These are phyloP conservation scores for Scheffersomyces titani DNA, from an alignment of 1,139 yeast genomes.

Conservation along the genomic window DNA sequence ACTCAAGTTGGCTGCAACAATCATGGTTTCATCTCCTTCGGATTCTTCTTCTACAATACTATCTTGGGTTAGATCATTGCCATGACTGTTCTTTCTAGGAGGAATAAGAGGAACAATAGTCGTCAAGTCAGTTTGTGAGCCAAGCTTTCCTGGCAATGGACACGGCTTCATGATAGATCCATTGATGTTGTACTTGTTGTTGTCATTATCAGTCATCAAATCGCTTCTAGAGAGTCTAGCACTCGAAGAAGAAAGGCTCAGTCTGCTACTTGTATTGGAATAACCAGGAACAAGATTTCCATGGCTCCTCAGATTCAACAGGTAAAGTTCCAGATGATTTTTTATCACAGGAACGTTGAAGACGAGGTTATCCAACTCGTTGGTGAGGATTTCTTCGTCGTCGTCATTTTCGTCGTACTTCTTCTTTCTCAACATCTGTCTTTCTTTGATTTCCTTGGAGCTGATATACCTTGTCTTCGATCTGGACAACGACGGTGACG, in stretches of 20 bases:
- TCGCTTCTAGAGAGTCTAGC: conserved; percentile 26
- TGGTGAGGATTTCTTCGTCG: conserved; percentile 42
- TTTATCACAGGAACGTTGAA: conserved; percentile 49
- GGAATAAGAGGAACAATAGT: conserved; percentile 1
- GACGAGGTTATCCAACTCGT: conserved; percentile 38
- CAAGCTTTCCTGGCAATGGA: conserved; percentile 39
- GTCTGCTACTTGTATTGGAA: background rate
- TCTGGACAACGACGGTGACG: conserved; percentile 25
- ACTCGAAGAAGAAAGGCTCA: background rate
- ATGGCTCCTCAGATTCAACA: conserved; percentile 10
- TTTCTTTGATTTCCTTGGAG: conserved; percentile 39
- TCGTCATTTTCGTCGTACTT: conserved; percentile 45
- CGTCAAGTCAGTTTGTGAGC: conserved; percentile 11
- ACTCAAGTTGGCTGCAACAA: conserved; percentile 3
- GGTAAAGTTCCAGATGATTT: conserved; percentile 37
- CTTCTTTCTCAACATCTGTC: conserved; percentile 42
- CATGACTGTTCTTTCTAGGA: conserved; percentile 1
- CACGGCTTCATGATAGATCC: conserved; percentile 25
- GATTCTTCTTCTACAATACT: conserved; percentile 21
- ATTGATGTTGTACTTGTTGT: conserved; percentile 25
- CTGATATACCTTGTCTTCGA: conserved; percentile 39
- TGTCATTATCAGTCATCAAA: conserved; percentile 28
- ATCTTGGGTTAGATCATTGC: conserved; percentile 14
- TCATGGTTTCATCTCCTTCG: conserved; percentile 3
- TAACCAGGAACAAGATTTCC: background rate